A percentile compares a stretch with the other conserved stretches of the same genome.
Evolutionary conservation across 1,284 basidiomycete species (phyloP).

Genomic region (Puccinia hordei): DNA sequence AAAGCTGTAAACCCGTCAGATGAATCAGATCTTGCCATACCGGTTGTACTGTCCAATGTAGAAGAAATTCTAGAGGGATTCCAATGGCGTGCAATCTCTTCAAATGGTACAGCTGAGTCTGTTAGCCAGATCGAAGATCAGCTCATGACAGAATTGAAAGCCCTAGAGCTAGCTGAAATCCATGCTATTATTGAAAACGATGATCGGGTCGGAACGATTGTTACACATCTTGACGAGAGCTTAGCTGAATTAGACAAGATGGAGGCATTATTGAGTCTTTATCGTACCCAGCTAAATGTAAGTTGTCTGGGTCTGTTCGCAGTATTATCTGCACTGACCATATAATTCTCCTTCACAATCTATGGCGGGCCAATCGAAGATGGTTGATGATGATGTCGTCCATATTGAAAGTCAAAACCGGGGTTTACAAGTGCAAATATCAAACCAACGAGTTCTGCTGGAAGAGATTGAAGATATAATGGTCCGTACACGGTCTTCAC

Average conservation of each 20-base stretch:
- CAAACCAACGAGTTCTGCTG: constrained; percentile 84
- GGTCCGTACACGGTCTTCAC: constrained; percentile 60
- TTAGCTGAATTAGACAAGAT: constrained; percentile 58
- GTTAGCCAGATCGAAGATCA: constrained; percentile 71
- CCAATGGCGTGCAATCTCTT: constrained; percentile 74
- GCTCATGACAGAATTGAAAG: constrained; percentile 80
- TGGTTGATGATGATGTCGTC: constrained; percentile 88
- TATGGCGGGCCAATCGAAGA: constrained; percentile 63
- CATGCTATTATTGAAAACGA: constrained; percentile 51
- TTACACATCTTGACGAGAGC: constrained; percentile 55
- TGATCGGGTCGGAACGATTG: constrained; percentile 51
- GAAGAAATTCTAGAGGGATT: constrained; percentile 99
- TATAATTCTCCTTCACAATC: background rate
- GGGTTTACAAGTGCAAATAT: constrained; percentile 94
- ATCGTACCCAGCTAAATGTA: constrained; percentile 91
- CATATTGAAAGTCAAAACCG: constrained; percentile 96
- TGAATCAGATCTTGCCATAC: constrained; percentile 7
- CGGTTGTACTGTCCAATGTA: constrained; percentile 70
- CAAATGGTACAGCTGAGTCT: constrained; percentile 59
- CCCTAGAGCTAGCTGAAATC: constrained; percentile 71
- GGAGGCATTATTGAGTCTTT: constrained; percentile 71
- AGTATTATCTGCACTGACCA: constrained; percentile 17
- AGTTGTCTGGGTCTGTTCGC: constrained; percentile 56
- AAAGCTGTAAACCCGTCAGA: background rate
- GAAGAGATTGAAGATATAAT: constrained; percentile 80